phyloP scores from a whole-genome alignment of 352 stramenopile genomes.

The Nothophytophthora sp. region DNA sequence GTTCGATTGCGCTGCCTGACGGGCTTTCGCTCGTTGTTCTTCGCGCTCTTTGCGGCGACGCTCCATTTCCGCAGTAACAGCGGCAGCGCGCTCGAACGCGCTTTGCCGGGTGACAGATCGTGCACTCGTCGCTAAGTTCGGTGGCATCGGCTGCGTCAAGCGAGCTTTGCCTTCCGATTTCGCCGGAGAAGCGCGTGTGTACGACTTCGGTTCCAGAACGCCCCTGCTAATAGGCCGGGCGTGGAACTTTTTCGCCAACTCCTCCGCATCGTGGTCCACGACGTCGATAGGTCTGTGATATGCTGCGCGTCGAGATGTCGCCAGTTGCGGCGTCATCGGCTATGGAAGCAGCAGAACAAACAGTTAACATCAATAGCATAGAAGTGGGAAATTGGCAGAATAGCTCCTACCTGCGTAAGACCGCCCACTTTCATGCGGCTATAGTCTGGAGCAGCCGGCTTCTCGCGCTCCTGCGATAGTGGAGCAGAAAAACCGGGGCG shows the following conservation, averaged over 20 bases:
- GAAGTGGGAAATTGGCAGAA: neutral
- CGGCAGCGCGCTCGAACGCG: constrained; percentile 31
- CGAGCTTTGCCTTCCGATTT: constrained; percentile 29
- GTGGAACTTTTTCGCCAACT: constrained; percentile 81
- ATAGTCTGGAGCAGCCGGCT: constrained; percentile 17
- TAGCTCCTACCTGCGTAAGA: constrained; percentile 38
- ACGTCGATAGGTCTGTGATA: constrained; percentile 59
- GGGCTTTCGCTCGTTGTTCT: constrained; percentile 29
- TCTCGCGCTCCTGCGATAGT: constrained; percentile 26
- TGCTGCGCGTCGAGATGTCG: constrained; percentile 59
- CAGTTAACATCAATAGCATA: neutral
- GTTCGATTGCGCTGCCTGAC: constrained; percentile 8
- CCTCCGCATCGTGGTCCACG: constrained; percentile 70
- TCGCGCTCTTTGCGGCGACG: constrained; percentile 46
- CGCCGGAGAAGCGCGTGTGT: constrained; percentile 26
- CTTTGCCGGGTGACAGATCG: constrained; percentile 31
- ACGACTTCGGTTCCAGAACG: constrained; percentile 47
- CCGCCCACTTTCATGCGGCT: constrained; percentile 29
- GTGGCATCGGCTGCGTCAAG: constrained; percentile 44
- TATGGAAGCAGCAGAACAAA: constrained; percentile 16
- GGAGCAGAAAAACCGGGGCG: constrained; percentile 23
- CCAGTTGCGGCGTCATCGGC: constrained; percentile 64
- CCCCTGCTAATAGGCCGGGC: constrained; percentile 58
- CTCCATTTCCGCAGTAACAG: constrained; percentile 36
- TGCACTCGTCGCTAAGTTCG: constrained; percentile 45